Evolutionary conservation across 139 green algal species (phyloP).

Genomic region (Penium margaritaceum): DNA sequence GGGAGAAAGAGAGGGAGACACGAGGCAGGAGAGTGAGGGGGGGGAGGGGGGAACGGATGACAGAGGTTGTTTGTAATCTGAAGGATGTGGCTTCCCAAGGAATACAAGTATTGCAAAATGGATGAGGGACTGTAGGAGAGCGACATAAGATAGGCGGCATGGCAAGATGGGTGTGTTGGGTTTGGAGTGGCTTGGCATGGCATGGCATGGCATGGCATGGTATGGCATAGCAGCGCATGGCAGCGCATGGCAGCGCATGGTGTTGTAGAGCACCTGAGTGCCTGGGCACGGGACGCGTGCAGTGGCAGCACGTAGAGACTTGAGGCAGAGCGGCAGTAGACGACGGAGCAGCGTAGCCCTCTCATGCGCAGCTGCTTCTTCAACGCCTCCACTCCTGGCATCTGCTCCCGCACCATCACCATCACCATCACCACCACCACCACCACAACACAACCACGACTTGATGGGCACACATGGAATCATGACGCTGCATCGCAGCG

Average conservation of each 20-base stretch:
- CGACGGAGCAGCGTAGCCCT: constrained; percentile 20
- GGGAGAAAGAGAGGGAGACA: no score
- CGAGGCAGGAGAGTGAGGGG: no score
- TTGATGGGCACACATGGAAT: no score
- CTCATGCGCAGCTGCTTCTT: constrained; percentile 25
- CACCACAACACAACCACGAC: no score
- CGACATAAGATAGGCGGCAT: not conserved
- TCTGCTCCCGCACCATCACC: not conserved
- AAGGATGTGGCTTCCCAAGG: not conserved
- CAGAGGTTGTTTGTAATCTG: no score
- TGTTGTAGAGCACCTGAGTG: constrained; percentile 33
- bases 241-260: not conserved
- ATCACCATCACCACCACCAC: no score
- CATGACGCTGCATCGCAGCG: no score
- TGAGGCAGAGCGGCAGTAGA: constrained; percentile 20
- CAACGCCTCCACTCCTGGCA: constrained; percentile 5
- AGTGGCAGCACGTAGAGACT: constrained; percentile 24
- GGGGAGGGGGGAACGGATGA: no score
- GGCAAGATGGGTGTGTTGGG: no score
- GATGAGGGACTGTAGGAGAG: not conserved
- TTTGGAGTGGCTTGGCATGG: no score
- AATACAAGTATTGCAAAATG: not conserved
- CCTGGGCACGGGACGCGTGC: constrained; percentile 22
- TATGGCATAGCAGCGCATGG: no score
- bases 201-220: no score